A percentile compares a stretch with the other conserved stretches of the same genome.
These are phyloP conservation scores for Medicago arabica DNA, from an alignment of 306 rosid species.

Conservation along the genomic window DNA sequence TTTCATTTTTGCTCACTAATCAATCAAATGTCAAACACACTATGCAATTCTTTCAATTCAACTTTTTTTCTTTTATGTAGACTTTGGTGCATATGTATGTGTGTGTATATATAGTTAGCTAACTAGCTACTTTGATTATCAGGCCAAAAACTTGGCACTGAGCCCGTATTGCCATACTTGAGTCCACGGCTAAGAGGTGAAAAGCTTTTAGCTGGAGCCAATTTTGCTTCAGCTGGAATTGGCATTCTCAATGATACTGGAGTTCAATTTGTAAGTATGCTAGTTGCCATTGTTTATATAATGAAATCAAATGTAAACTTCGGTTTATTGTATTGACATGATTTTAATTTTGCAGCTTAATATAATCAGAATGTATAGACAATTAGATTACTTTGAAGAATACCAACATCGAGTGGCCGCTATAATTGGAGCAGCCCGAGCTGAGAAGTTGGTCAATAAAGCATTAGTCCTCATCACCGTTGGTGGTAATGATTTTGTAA, in stretches of 20 bases:
- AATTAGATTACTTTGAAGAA: constrained; percentile 61
- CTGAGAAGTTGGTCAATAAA: constrained; percentile 52
- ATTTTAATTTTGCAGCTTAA: constrained; percentile 54
- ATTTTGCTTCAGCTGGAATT: constrained; percentile 82
- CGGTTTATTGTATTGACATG: not conserved
- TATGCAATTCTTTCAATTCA: no score
- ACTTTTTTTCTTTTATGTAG: no score
- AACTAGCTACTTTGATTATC: constrained; percentile 28
- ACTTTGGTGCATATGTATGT: no score
- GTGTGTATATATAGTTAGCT: no score
- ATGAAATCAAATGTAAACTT: constrained; percentile 1
- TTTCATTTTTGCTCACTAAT: no score
- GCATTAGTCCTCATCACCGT: constrained; percentile 68
- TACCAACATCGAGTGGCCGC: constrained; percentile 57
- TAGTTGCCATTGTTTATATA: not conserved
- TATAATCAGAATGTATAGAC: constrained; percentile 68
- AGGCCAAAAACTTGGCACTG: constrained; percentile 65
- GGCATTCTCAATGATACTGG: constrained; percentile 90
- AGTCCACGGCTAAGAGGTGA: constrained; percentile 68
- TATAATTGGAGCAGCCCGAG: constrained; percentile 43
- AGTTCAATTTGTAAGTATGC: constrained; percentile 65
- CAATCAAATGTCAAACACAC: no score
- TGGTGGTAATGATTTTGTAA: constrained; percentile 78
- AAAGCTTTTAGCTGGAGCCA: constrained; percentile 69
- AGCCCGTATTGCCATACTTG: constrained; percentile 69